These are phyloP conservation scores for Euphorbia schlechtendalii DNA, from an alignment of 441 rosid genomes.

Conservation along the genomic window DNA sequence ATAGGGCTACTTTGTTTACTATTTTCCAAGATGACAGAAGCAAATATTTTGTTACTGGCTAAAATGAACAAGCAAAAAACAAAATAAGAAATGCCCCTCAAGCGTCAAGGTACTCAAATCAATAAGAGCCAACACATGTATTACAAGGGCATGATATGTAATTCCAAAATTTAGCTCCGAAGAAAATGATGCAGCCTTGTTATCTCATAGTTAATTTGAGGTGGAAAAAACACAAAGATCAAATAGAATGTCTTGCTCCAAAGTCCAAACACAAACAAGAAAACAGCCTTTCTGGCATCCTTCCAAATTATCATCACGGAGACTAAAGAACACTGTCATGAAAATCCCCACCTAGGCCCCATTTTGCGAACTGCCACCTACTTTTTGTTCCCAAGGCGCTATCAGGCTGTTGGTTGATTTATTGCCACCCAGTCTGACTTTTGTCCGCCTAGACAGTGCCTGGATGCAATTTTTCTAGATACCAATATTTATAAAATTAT, in stretches of 20 bases:
- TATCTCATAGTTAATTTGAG: slow-evolving; percentile 1
- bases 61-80: background rate
- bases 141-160: background rate
- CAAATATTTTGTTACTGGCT: background rate
- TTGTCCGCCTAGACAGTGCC: no score
- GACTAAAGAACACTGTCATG: background rate
- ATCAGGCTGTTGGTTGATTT: no score
- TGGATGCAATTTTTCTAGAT: no score
- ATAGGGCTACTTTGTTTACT: background rate
- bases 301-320: background rate
- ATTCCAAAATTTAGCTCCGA: background rate
- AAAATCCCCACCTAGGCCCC: no score
- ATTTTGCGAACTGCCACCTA: no score
- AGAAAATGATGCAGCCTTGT: background rate
- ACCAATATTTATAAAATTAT: no score
- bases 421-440: no score
- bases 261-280: background rate
- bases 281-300: background rate
- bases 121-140: background rate
- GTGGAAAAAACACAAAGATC: background rate
- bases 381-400: no score
- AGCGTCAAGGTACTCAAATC: background rate
- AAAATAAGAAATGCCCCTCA: no score
- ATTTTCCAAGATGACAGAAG: background rate
- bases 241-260: background rate